Conservation (phyloP, 2,329 filamentous ascomycete genomes). For the Apiospora saccharicola region DNA sequence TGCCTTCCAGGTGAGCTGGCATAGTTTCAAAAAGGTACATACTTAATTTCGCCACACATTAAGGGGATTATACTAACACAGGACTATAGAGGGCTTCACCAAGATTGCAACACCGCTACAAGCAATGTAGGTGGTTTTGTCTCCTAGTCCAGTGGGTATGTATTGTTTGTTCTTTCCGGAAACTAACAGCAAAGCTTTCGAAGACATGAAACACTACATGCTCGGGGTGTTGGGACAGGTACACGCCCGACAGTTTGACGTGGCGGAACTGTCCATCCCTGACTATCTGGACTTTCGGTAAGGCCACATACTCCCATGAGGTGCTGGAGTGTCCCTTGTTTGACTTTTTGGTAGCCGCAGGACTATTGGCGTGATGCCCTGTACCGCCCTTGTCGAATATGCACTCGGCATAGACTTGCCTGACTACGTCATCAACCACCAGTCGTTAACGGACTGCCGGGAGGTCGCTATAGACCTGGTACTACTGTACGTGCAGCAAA, state of each 20-base stretch:
- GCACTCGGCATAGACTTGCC: conserved; percentile 31
- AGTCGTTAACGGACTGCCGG: conserved; percentile 30
- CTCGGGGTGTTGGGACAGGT: conserved; percentile 33
- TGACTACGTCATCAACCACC: conserved; percentile 32
- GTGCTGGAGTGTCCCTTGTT: background rate
- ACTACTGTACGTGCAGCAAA: conserved; percentile 29
- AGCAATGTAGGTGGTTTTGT: conserved; percentile 12
- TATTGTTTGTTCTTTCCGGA: no score
- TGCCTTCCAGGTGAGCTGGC: conserved; percentile 40
- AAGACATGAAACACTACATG: conserved; percentile 30
- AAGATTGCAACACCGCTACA: conserved; percentile 28
- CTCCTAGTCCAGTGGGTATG: no score
- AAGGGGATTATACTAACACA: background rate
- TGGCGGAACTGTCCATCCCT: conserved; percentile 26
- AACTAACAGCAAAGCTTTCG: background rate
- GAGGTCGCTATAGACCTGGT: conserved; percentile 33
- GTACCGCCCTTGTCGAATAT: conserved; percentile 33
- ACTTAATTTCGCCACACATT: background rate
- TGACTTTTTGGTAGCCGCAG: conserved; percentile 18
- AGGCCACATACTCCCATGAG: background rate
- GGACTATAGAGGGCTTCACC: background rate
- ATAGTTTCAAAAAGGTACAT: conserved; percentile 32
- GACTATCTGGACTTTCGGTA: conserved; percentile 34
- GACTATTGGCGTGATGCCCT: conserved; percentile 34
- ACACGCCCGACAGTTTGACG: conserved; percentile 25